Conservation (phyloP, 2,329 filamentous ascomycete species). For the Cladosporium sp. region DNA sequence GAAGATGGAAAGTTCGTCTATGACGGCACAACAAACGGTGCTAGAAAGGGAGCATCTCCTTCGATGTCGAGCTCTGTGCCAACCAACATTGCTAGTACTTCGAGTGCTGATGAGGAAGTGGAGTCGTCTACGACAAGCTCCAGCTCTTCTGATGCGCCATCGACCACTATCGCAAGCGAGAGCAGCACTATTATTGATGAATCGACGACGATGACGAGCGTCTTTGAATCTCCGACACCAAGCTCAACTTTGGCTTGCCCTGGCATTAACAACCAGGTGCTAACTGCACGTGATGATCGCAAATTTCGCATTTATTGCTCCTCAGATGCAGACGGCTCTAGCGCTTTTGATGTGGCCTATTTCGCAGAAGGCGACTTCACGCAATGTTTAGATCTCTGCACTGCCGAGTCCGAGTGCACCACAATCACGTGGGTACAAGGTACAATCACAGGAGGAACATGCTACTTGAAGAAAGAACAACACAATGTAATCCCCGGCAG, state of each 20-base stretch:
- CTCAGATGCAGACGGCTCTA: conserved; percentile 1
- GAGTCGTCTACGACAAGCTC: conserved; percentile 3
- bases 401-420: neutral
- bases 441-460: conserved; percentile 2
- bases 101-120: neutral
- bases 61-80: neutral
- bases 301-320: conserved; percentile 11
- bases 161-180: too few species aligned
- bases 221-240: neutral
- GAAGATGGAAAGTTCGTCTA: conserved; percentile 6
- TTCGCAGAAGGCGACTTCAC: neutral
- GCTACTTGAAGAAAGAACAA: conserved; percentile 4
- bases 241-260: neutral
- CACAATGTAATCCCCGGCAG: neutral
- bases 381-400: neutral
- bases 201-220: conserved; percentile 4
- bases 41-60: neutral
- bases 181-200: too few species aligned
- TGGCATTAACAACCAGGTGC: conserved; percentile 4
- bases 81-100: neutral
- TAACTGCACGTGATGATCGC: conserved; percentile 2
- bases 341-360: neutral
- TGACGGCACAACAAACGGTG: conserved; percentile 14
- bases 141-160: too few species aligned
- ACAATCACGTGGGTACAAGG: neutral